These are phyloP conservation scores for Neonothopanus nambi DNA, from an alignment of 1,284 basidiomycete species.

Conservation along the genomic window DNA sequence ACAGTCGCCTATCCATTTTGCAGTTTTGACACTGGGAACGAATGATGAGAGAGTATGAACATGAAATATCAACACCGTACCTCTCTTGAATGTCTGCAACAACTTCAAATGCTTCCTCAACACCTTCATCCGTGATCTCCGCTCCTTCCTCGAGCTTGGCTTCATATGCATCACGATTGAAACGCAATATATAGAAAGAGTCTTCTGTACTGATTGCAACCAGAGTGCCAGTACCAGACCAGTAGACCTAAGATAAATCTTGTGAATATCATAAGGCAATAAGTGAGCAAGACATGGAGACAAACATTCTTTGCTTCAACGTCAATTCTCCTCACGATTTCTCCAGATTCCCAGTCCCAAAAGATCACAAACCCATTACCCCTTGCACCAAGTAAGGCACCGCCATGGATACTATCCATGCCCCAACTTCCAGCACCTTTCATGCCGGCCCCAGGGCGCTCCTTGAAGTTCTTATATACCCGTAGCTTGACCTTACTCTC, in stretches of 20 bases:
- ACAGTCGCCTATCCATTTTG: conserved; percentile 98
- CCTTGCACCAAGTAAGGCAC: conserved; percentile 82
- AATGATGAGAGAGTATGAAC: conserved; percentile 3
- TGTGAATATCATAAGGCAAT: background rate
- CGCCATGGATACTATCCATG: conserved; percentile 87
- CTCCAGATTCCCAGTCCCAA: conserved; percentile 98
- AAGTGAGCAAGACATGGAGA: conserved; percentile 14
- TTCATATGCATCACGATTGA: conserved; percentile 89
- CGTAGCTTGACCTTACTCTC: conserved; percentile 87
- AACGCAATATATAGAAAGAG: conserved; percentile 91
- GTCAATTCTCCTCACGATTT: conserved; percentile 92
- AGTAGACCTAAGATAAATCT: conserved; percentile 70
- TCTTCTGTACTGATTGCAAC: conserved; percentile 91
- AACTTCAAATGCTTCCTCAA: conserved; percentile 96
- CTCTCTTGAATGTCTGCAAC: conserved; percentile 88
- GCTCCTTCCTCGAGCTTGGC: conserved; percentile 76
- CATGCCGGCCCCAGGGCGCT: conserved; percentile 68
- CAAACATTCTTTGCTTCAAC: conserved; percentile 91
- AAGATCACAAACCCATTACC: conserved; percentile 95
- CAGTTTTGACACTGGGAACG: conserved; percentile 77
- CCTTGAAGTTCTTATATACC: conserved; percentile 94
- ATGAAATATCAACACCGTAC: conserved; percentile 37
- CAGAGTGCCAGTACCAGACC: conserved; percentile 88
- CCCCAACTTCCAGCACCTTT: conserved; percentile 82
- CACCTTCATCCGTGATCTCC: conserved; percentile 88